Percentiles rank a stretch among this genome's conserved stretches.
phyloP scores from a whole-genome alignment of 2,329 filamentous ascomycete species.

The Alternaria hordeiaustralica region DNA sequence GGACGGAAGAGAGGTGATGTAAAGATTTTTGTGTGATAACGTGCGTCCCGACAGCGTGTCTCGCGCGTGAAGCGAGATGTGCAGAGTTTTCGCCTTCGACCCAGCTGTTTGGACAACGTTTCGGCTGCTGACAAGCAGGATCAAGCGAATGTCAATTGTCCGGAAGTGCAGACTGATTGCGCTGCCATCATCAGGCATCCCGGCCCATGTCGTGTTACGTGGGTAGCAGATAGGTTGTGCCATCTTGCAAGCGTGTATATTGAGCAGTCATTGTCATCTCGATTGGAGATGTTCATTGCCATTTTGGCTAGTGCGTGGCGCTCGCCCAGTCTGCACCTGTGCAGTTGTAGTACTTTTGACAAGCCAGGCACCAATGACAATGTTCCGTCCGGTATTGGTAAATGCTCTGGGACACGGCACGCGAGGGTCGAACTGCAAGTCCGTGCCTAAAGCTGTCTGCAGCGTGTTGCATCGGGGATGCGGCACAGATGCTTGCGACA shows the following conservation, averaged over 20 bases:
- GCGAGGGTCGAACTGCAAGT: constrained; percentile 22
- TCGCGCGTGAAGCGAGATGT: constrained; percentile 26
- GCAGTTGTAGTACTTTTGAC: constrained; percentile 25
- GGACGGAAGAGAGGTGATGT: constrained; percentile 4
- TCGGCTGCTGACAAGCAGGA: constrained; percentile 20
- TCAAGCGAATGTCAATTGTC: constrained; percentile 16
- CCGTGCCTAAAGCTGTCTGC: constrained; percentile 23
- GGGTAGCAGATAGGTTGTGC: constrained; percentile 18
- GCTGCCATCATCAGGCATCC: constrained; percentile 13
- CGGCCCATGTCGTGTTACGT: constrained; percentile 5
- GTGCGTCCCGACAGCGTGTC: constrained; percentile 26
- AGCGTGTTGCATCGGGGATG: constrained; percentile 34
- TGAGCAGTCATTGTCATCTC: constrained; percentile 17
- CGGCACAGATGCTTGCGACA: constrained; percentile 33
- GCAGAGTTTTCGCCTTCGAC: constrained; percentile 27
- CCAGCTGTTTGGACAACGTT: constrained; percentile 33
- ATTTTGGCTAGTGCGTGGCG: constrained; percentile 22
- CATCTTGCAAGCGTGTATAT: constrained; percentile 9
- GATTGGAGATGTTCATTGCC: constrained; percentile 20
- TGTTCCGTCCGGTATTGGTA: constrained; percentile 15
- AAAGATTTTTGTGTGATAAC: constrained; percentile 13
- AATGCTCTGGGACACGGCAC: constrained; percentile 20
- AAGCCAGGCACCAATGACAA: constrained; percentile 32
- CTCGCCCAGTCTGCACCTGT: constrained; percentile 26
- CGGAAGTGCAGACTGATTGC: constrained; percentile 20